Percentiles rank a stretch among this genome's conserved stretches.
Evolutionary conservation across 768 basidiomycete species (phyloP).

Genomic region (Termitomyces sp.): DNA sequence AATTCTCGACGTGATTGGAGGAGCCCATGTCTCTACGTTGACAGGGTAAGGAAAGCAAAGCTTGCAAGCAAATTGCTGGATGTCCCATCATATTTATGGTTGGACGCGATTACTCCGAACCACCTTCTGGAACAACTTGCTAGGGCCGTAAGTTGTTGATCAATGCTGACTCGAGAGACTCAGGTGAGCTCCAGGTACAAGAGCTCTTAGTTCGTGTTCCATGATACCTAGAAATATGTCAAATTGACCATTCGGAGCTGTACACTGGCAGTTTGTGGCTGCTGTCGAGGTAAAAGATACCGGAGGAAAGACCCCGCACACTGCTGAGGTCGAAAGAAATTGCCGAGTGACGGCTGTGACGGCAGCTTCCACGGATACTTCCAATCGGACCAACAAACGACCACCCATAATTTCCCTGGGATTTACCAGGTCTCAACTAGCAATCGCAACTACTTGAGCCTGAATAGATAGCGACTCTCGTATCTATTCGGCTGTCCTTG

Average conservation of each 20-base stretch:
- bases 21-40: constrained; percentile 16
- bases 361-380: background rate
- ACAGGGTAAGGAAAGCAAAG: constrained; percentile 10
- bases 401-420: background rate
- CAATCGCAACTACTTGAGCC: background rate
- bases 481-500: background rate
- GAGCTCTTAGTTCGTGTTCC: background rate
- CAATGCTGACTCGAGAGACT: constrained; percentile 11
- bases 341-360: background rate
- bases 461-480: background rate
- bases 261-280: background rate
- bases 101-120: constrained; percentile 12
- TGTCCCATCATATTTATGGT: constrained; percentile 12
- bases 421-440: background rate
- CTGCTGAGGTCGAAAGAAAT: background rate
- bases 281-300: background rate
- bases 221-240: constrained; percentile 6
- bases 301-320: constrained; percentile 8
- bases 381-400: background rate
- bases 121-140: constrained; percentile 2
- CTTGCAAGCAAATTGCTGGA: background rate
- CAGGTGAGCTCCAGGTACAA: constrained; percentile 14
- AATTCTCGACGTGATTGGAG: constrained; percentile 19
- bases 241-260: constrained; percentile 11
- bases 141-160: background rate